Evolutionary conservation across 2,329 filamentous ascomycete genomes (phyloP).

Genomic region (Trichophyton simii): DNA sequence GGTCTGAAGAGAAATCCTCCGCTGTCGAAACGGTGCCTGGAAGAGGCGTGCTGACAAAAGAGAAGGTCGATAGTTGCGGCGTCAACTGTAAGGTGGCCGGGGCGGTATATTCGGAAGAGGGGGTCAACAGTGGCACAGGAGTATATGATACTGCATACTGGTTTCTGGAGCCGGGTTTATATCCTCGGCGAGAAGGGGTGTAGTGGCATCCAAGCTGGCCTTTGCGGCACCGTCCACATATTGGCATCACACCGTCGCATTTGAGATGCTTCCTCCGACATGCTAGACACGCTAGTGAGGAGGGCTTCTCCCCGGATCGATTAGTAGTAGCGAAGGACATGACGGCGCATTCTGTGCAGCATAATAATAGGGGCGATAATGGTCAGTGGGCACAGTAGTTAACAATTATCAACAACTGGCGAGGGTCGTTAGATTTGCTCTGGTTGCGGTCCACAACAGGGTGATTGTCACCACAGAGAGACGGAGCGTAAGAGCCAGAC

Average conservation of each 20-base stretch:
- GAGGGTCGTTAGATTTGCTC: too few species aligned
- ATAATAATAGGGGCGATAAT: neutral
- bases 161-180: conserved; percentile 53
- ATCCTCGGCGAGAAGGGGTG: conserved; percentile 61
- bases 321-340: neutral
- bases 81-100: neutral
- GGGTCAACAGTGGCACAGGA: neutral
- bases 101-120: neutral
- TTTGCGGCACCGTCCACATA: conserved; percentile 52
- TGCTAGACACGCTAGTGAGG: conserved; percentile 35
- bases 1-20: conserved; percentile 1
- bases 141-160: conserved; percentile 20
- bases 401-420: too few species aligned
- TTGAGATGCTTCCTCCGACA: conserved; percentile 56
- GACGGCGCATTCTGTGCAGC: neutral
- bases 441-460: neutral
- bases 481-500: neutral
- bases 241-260: conserved; percentile 56
- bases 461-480: neutral
- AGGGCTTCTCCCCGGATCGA: conserved; percentile 18
- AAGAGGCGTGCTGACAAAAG: neutral
- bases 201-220: conserved; percentile 54
- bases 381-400: neutral
- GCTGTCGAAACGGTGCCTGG: neutral
- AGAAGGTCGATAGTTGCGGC: neutral